Percentiles rank a stretch among this genome's conserved stretches.
These are phyloP conservation scores for Nothopassalora personata DNA, from an alignment of 2,329 filamentous ascomycete species.

Conservation along the genomic window DNA sequence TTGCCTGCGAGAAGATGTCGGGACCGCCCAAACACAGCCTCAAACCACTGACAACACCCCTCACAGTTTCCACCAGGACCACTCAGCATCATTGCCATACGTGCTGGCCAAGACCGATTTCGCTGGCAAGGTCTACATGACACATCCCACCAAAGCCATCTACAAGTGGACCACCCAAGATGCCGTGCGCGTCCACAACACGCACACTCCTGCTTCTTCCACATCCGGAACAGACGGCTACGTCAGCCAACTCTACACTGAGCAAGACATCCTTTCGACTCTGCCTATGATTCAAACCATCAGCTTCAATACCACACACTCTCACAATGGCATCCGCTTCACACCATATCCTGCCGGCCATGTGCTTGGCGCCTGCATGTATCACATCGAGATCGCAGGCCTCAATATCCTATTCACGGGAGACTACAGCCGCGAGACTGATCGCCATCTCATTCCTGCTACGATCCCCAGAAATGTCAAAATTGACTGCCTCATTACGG, in stretches of 20 bases:
- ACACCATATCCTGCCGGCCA: constrained; percentile 96
- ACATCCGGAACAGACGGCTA: constrained; percentile 37
- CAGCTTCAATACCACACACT: constrained; percentile 96
- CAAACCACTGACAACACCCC: background rate
- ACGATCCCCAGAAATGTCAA: constrained; percentile 83
- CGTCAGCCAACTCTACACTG: constrained; percentile 73
- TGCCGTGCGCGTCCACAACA: constrained; percentile 74
- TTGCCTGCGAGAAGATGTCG: background rate
- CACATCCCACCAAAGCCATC: constrained; percentile 96
- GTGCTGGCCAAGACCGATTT: constrained; percentile 98
- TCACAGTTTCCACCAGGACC: constrained; percentile 89
- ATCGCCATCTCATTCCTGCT: constrained; percentile 90
- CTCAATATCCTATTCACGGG: constrained; percentile 97
- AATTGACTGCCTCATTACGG: constrained; percentile 93
- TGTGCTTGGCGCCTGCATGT: constrained; percentile 98
- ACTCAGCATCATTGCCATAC: constrained; percentile 97
- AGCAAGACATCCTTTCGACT: constrained; percentile 89
- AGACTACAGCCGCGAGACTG: constrained; percentile 93
- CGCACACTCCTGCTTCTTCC: constrained; percentile 24
- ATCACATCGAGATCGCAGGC: constrained; percentile 92
- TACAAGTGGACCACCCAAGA: constrained; percentile 99
- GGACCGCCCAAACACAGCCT: background rate
- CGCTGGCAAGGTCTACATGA: constrained; percentile 96
- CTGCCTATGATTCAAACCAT: constrained; percentile 95
- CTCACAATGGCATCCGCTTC: constrained; percentile 91